These are phyloP conservation scores for Lasiosphaeria ovina DNA, from an alignment of 495 filamentous ascomycete species.

Conservation along the genomic window DNA sequence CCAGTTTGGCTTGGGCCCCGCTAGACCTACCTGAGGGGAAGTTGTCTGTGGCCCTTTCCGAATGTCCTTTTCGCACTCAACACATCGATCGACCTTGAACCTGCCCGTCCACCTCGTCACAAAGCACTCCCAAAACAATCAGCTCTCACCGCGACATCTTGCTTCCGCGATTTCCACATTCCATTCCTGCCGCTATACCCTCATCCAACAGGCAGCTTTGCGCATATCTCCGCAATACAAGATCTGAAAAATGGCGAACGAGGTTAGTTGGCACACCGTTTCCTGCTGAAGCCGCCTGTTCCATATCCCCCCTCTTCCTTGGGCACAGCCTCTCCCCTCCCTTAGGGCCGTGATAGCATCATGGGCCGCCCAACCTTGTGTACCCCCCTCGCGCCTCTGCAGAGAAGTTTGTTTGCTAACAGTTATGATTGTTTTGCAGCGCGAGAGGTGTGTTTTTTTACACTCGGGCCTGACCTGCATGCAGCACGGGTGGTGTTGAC, in stretches of 20 bases:
- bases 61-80: conserved; percentile 30
- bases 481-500: background rate
- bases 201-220: conserved; percentile 26
- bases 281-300: conserved; percentile 28
- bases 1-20: conserved; percentile 18
- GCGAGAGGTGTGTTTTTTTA: conserved; percentile 70
- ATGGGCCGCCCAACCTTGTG: background rate
- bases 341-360: conserved; percentile 23
- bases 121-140: conserved; percentile 33
- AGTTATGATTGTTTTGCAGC: conserved; percentile 48
- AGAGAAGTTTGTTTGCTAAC: conserved; percentile 39
- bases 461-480: background rate
- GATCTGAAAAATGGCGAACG: conserved; percentile 56
- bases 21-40: conserved; percentile 29
- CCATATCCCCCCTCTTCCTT: conserved; percentile 26
- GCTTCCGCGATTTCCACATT: conserved; percentile 11
- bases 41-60: conserved; percentile 18
- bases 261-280: conserved; percentile 51
- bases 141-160: conserved; percentile 16
- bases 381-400: background rate
- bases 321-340: conserved; percentile 27
- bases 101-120: conserved; percentile 29
- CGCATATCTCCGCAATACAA: conserved; percentile 23
- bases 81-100: conserved; percentile 26
- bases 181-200: conserved; percentile 3